These are phyloP conservation scores for Patellifolia procumbens DNA, from an alignment of 179 eudicot species.

Conservation along the genomic window DNA sequence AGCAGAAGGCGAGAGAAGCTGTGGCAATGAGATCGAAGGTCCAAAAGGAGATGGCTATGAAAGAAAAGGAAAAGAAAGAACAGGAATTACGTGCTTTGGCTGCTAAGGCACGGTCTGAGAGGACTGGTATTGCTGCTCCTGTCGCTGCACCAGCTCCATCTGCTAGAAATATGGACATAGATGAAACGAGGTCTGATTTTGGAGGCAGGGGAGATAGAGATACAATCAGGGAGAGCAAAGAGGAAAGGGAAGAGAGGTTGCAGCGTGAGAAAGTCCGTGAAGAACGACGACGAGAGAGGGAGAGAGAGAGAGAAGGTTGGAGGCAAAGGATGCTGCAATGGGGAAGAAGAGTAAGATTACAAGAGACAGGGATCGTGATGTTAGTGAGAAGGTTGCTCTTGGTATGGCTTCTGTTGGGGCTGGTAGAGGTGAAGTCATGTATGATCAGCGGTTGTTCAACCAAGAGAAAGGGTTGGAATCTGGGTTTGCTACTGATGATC, in stretches of 20 bases:
- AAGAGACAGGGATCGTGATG: constrained; percentile 79
- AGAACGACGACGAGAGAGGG: constrained; percentile 75
- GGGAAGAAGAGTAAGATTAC: constrained; percentile 93
- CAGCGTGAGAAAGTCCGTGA: constrained; percentile 82
- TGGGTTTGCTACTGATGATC: constrained; percentile 83
- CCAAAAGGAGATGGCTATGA: constrained; percentile 92
- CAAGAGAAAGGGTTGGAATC: constrained; percentile 97
- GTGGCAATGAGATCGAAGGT: constrained; percentile 88
- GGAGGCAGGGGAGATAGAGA: constrained; percentile 49
- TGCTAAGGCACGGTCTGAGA: constrained; percentile 79
- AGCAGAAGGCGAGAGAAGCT: constrained; percentile 90
- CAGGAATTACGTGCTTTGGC: constrained; percentile 71
- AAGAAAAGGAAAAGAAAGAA: constrained; percentile 78
- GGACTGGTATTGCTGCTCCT: constrained; percentile 60
- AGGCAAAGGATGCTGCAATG: constrained; percentile 89
- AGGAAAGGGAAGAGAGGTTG: constrained; percentile 59
- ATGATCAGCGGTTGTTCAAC: constrained; percentile 84
- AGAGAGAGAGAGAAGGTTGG: constrained; percentile 85
- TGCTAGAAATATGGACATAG: constrained; percentile 44
- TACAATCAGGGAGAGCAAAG: constrained; percentile 51
- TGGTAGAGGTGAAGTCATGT: constrained; percentile 76
- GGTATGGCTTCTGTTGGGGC: constrained; percentile 79
- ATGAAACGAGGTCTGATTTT: constrained; percentile 47
- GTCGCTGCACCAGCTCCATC: constrained; percentile 45
- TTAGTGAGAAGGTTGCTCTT: constrained; percentile 90